Base-by-base conservation (phyloP, 176 grass and related monocot genomes). In the Triticum monococcum region DNA sequence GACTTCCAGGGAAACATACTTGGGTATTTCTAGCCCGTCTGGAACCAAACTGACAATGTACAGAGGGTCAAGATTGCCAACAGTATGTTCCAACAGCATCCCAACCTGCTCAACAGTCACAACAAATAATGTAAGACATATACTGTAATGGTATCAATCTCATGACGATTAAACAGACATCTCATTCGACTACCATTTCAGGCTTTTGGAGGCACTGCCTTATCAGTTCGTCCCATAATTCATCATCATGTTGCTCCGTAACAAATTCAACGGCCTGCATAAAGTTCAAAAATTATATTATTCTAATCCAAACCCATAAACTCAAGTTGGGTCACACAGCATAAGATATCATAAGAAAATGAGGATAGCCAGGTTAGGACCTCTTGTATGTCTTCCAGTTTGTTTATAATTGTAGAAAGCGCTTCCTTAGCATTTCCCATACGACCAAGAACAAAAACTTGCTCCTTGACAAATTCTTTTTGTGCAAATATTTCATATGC, bases 371-470 rank as follows among this genome's bases (percentile, higher is more conserved):
- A 65, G 28, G 73, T 73, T 62, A 26, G 35, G 80, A 99, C 97
- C 97, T 99, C 94, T 71, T 90, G 81, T 76, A 99, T 99, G 60
- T 96, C 87, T 61, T 99, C 97, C 85, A 99, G 52, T 72, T 94
- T 92, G 86, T 99, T 99, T 82, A 99, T 96, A 77, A 96, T 96
- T 33, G 90, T 87, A 30, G 90, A 95, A 57, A 99, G 97, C 14
- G 97, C 97, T 90, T 93, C 83, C 89, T 99, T 99, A n/a, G 94
- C 85, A 84, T 99, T 99, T 88, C 97, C 97, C 97, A 96, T 99
- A 79, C 92, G 93, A 75, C 94, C 97, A 84, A 99, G 91, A 65
- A 96, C 91, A 86, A 90, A 99, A 63, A 94, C 94, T 72, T 96
- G 94, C 84, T 99, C 97, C 85, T 45, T 91, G 48, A 96, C 84